These are phyloP conservation scores for Salvia rosmarinus DNA, from an alignment of 257 asterid species.

Conservation along the genomic window DNA sequence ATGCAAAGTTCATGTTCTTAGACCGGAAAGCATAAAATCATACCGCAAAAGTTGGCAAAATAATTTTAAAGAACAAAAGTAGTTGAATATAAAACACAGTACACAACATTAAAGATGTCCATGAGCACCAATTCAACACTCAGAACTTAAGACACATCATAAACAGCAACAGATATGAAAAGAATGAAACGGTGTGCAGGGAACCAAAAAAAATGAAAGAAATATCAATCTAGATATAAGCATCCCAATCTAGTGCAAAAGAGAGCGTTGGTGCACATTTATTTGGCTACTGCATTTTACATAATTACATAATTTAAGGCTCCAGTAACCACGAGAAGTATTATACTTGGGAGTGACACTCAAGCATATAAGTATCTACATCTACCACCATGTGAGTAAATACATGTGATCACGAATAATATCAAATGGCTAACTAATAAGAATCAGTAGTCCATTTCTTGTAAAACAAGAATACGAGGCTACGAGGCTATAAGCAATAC, in stretches of 20 bases:
- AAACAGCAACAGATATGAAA: constrained; percentile 1
- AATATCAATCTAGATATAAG: neutral
- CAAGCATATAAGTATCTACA: constrained; percentile 11
- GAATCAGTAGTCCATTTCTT: constrained; percentile 1
- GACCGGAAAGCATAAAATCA: constrained; percentile 18
- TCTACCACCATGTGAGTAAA: neutral
- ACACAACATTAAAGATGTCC: neutral
- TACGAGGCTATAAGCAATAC: constrained; percentile 14
- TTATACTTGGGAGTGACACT: neutral
- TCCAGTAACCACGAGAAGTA: constrained; percentile 4
- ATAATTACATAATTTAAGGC: neutral
- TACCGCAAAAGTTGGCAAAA: neutral
- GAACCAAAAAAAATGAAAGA: neutral
- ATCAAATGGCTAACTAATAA: neutral
- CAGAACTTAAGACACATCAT: neutral
- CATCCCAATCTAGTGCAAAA: constrained; percentile 8
- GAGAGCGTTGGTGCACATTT: constrained; percentile 10
- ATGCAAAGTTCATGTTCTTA: neutral
- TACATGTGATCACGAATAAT: neutral
- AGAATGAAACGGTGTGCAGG: neutral
- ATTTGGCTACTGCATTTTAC: neutral
- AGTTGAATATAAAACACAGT: neutral
- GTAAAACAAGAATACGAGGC: neutral
- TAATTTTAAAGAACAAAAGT: neutral
- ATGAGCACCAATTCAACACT: constrained; percentile 9